A percentile compares a stretch with the other conserved stretches of the same genome.
Conservation (phyloP, 2,329 filamentous ascomycete genomes). For the Metarhizium guizhouense region DNA sequence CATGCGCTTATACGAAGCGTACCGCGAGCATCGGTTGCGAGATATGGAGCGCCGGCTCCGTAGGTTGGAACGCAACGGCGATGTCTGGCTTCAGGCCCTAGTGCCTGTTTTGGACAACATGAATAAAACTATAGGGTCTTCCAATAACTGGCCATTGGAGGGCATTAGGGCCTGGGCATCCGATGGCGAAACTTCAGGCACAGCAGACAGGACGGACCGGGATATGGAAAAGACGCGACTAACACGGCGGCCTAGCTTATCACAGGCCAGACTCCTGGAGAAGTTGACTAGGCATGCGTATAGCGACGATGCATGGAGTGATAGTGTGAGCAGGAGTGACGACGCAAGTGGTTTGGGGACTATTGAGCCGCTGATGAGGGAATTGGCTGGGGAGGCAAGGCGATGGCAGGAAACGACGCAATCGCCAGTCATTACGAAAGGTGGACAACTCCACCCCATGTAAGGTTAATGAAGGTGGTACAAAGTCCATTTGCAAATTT, state of each 20-base stretch:
- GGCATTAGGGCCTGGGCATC: conserved; percentile 20
- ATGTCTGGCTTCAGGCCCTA: conserved; percentile 35
- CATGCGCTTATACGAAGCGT: conserved; percentile 28
- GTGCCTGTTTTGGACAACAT: conserved; percentile 36
- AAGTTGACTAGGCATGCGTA: conserved; percentile 12
- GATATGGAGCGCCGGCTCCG: conserved; percentile 40
- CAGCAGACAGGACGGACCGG: conserved; percentile 5
- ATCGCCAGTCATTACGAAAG: conserved; percentile 1
- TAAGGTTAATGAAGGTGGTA: background rate
- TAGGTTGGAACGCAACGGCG: conserved; percentile 36
- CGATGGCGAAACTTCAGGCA: conserved; percentile 19
- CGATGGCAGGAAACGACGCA: conserved; percentile 11
- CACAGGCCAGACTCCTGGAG: conserved; percentile 20
- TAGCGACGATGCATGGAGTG: conserved; percentile 15
- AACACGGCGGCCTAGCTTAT: conserved; percentile 16
- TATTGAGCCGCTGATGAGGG: conserved; percentile 36
- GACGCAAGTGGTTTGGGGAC: conserved; percentile 27
- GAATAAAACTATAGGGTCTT: conserved; percentile 24
- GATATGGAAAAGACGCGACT: conserved; percentile 10
- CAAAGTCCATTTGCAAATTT: background rate
- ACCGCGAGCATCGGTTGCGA: conserved; percentile 31
- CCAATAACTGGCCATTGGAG: conserved; percentile 7
- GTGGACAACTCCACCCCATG: background rate
- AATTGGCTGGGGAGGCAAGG: conserved; percentile 24
- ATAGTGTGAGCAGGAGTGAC: conserved; percentile 16